phyloP scores from a whole-genome alignment of 2,329 filamentous ascomycete species.

The Cytospora schulzeri region DNA sequence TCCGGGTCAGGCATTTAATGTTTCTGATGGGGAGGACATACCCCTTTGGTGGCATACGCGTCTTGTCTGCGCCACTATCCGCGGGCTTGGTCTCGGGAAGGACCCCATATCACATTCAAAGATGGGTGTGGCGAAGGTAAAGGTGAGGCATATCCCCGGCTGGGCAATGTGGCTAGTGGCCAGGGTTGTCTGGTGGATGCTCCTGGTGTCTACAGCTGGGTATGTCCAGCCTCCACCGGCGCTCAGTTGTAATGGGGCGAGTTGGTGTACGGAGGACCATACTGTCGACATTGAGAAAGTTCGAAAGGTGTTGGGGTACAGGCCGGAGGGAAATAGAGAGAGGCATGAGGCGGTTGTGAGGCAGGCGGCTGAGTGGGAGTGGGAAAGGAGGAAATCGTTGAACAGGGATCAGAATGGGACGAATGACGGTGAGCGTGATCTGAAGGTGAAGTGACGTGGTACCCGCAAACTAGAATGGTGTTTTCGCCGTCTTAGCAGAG shows the following conservation, averaged over 20 bases:
- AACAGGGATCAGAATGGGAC: not conserved
- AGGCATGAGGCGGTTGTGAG: conserved; percentile 21
- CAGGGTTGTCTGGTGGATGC: conserved; percentile 28
- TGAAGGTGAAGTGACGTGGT: too few species aligned
- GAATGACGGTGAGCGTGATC: too few species aligned
- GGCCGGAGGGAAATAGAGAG: conserved; percentile 28
- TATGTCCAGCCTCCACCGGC: conserved; percentile 31
- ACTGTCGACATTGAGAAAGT: conserved; percentile 30
- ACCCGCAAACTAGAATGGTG: too few species aligned
- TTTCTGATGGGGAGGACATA: conserved; percentile 38
- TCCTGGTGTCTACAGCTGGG: conserved; percentile 34
- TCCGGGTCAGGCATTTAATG: conserved; percentile 40
- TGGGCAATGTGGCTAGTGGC: conserved; percentile 33
- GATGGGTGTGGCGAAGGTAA: not conserved
- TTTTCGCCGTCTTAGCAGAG: too few species aligned
- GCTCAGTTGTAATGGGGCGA: conserved; percentile 31
- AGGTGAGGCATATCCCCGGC: conserved; percentile 30
- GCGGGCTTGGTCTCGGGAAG: not conserved
- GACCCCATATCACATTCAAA: not conserved
- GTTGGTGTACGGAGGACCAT: conserved; percentile 31
- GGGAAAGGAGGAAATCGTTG: conserved; percentile 13
- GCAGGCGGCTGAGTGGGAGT: conserved; percentile 28
- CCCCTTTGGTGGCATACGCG: conserved; percentile 38
- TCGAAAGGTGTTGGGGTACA: conserved; percentile 27
- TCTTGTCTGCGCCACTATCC: conserved; percentile 32